Evolutionary conservation across 2,329 filamentous ascomycete species (phyloP).

Genomic region (Hymenoscyphus fraxineus): DNA sequence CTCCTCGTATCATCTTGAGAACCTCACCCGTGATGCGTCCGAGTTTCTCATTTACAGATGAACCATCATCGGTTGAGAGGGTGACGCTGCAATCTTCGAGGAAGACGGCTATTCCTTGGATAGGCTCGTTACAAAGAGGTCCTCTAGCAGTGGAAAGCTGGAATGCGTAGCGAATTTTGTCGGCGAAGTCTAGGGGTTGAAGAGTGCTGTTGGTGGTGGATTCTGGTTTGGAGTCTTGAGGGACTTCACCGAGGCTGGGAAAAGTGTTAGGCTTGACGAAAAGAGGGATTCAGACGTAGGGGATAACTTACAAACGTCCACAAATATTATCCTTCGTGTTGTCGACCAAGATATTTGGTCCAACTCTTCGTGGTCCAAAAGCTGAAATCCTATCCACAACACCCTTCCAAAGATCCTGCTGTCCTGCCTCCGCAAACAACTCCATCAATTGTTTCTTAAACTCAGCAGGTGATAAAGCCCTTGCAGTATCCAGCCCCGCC

Average conservation of each 20-base stretch:
- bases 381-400: slow-evolving; percentile 78
- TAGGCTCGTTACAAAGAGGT: slow-evolving; percentile 85
- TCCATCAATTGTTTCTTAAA: slow-evolving; percentile 70
- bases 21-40: slow-evolving; percentile 87
- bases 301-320: slow-evolving; percentile 58
- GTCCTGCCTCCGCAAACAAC: slow-evolving; percentile 64
- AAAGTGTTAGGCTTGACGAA: slow-evolving; percentile 18
- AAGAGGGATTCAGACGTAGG: neutral
- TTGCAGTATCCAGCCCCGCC: slow-evolving; percentile 55
- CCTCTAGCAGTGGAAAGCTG: slow-evolving; percentile 87
- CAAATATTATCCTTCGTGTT: slow-evolving; percentile 69
- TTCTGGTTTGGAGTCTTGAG: slow-evolving; percentile 35
- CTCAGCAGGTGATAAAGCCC: slow-evolving; percentile 66
- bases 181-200: slow-evolving; percentile 67
- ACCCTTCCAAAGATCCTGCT: slow-evolving; percentile 72
- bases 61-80: slow-evolving; percentile 47
- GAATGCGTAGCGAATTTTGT: slow-evolving; percentile 92
- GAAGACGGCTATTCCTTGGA: slow-evolving; percentile 89
- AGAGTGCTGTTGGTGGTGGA: slow-evolving; percentile 41
- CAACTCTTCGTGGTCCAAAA: slow-evolving; percentile 81
- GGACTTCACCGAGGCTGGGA: slow-evolving; percentile 28
- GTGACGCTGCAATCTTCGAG: slow-evolving; percentile 72
- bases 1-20: slow-evolving; percentile 81
- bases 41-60: slow-evolving; percentile 60
- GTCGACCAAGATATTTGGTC: slow-evolving; percentile 88